These are phyloP conservation scores for Colletotrichum filicis DNA, from an alignment of 2,329 filamentous ascomycete genomes.

Conservation along the genomic window DNA sequence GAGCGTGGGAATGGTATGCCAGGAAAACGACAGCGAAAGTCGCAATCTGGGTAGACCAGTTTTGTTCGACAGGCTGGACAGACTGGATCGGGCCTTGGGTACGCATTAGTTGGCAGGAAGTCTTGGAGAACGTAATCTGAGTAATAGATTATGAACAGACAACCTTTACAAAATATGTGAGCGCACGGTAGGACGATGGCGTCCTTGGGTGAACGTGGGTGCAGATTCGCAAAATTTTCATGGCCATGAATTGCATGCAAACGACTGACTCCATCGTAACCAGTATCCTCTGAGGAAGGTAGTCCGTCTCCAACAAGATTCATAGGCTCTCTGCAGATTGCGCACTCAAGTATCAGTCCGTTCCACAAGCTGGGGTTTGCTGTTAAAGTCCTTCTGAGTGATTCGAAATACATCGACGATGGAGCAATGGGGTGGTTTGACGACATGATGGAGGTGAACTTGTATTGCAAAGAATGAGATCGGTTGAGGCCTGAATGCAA, in stretches of 20 bases:
- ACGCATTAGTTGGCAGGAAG: neutral
- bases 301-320: neutral
- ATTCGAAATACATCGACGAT: neutral
- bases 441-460: neutral
- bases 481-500: neutral
- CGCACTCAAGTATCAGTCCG: neutral
- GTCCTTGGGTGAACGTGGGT: neutral
- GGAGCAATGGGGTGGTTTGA: neutral
- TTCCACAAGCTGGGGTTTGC: neutral
- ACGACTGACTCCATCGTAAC: neutral
- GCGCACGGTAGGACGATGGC: slow-evolving; percentile 16
- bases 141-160: neutral
- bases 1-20: slow-evolving; percentile 12
- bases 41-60: neutral
- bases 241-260: neutral
- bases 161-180: slow-evolving; percentile 18
- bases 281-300: neutral
- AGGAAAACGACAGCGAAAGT: neutral
- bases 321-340: neutral
- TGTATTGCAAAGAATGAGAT: neutral
- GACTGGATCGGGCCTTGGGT: neutral
- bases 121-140: neutral
- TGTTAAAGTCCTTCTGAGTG: neutral
- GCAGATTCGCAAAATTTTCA: neutral
- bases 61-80: slow-evolving; percentile 1